phyloP scores from a whole-genome alignment of 23 red algal genomes.

The Chondrus crispus region DNA sequence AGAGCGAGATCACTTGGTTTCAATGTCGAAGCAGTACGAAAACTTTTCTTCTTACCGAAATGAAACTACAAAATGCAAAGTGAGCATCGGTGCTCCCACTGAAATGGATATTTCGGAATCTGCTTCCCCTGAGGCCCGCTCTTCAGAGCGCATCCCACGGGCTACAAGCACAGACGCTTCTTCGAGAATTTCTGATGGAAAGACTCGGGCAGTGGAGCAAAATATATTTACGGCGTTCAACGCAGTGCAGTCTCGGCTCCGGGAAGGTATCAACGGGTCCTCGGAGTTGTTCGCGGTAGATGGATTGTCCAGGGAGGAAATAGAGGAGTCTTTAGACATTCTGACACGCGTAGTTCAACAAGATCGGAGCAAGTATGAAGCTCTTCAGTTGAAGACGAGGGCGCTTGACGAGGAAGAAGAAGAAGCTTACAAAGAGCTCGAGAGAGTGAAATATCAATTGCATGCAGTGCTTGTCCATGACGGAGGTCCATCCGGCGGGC shows the following conservation, averaged over 20 bases:
- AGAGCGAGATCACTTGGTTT: constrained; percentile 10
- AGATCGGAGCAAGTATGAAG: constrained; percentile 39
- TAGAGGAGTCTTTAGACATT: not conserved
- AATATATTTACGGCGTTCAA: constrained; percentile 23
- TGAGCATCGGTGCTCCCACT: too few species aligned
- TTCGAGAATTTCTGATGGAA: too few species aligned
- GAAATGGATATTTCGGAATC: not conserved
- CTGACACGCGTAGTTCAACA: constrained; percentile 44
- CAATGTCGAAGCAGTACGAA: constrained; percentile 1
- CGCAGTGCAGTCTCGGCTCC: constrained; percentile 23
- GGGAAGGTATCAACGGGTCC: not conserved
- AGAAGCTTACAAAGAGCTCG: constrained; percentile 30
- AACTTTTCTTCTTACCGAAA: too few species aligned
- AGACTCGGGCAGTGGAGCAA: too few species aligned
- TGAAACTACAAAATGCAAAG: too few species aligned
- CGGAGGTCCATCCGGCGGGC: constrained; percentile 77
- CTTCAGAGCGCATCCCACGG: too few species aligned
- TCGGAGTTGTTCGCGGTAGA: constrained; percentile 15
- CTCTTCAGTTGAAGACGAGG: constrained; percentile 14
- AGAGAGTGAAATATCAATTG: constrained; percentile 60
- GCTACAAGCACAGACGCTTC: too few species aligned
- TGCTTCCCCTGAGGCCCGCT: not conserved
- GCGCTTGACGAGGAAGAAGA: constrained; percentile 33
- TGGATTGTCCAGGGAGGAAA: constrained; percentile 11
- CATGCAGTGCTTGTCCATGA: constrained; percentile 96